Evolutionary conservation across 176 grass and related monocot genomes (phyloP).

Genomic region (Aechmea fasciata): DNA sequence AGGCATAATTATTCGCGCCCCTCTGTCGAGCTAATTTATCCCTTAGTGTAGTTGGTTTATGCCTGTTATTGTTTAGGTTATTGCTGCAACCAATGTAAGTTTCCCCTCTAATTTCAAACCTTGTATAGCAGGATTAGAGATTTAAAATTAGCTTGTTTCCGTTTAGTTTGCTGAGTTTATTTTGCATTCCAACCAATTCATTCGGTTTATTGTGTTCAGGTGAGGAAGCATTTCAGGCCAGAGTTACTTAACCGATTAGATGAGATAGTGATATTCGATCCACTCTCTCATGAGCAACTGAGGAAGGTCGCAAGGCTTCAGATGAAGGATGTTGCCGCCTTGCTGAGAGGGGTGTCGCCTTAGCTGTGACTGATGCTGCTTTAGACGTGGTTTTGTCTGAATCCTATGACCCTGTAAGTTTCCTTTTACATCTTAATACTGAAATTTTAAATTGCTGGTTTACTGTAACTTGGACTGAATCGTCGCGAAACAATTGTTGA

Average conservation of each 20-base stretch:
- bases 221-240: constrained; percentile 84
- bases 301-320: constrained; percentile 83
- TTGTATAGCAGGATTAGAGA: too few species aligned
- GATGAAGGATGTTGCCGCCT: constrained; percentile 91
- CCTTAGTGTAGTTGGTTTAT: too few species aligned
- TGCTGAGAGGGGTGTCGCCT: constrained; percentile 64
- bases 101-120: too few species aligned
- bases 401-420: constrained; percentile 73
- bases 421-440: neutral
- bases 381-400: constrained; percentile 64
- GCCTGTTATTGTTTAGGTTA: too few species aligned
- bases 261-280: constrained; percentile 87
- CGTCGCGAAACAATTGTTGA: neutral
- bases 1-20: too few species aligned
- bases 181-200: too few species aligned
- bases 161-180: too few species aligned
- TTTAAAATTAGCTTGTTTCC: too few species aligned
- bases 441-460: neutral
- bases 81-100: too few species aligned
- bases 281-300: constrained; percentile 73
- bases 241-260: constrained; percentile 87
- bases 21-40: too few species aligned
- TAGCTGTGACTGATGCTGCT: constrained; percentile 83
- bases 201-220: constrained; percentile 24
- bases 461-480: neutral